Base-by-base conservation (phyloP, 1,284 basidiomycete genomes). In the Fomitiporia mediterranea region DNA sequence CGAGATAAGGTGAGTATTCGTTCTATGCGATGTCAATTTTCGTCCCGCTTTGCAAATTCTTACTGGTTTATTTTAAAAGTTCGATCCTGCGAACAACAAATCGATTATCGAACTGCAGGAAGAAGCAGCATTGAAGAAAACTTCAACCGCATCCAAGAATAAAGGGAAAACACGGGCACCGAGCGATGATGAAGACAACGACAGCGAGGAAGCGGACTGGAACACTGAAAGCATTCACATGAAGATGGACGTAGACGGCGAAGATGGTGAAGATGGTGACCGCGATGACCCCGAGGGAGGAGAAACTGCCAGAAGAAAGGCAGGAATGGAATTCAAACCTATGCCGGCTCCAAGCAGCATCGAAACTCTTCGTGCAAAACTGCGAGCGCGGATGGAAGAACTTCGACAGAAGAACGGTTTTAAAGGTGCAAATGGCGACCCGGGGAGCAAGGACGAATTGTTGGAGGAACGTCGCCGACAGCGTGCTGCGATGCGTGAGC, bases 21-120 rank as follows among this genome's bases (percentile, higher is more conserved):
- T 23, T 32, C n/a, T n/a, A n/a, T 30, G 4, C 27, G n/a, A 4
- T 23, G 37, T 17, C 25, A 51, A 23, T 38, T 28, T 38, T 38
- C 42, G 21, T 4, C 5, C 17, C 8, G 43, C 28, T 4, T 37
- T 28, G 23, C 17, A 27, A 17, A 37, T 28, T 47, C 7, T 47
- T 34, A 15, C n/a, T 25, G 11, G n/a, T 23, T 25, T 37, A 19
- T 37, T 35, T 40, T 17, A 13, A 50, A 51, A 95, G 93, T 87
- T 96, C 62, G 92, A 97, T 69, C 94, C 94, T 1, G 84, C 84
- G 4, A 94, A 95, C 71, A 80, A 92, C 65, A 89, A 90, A 70
- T 87, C 88, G 6, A 78, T 93, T 32, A 65, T 91, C 19, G 89
- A 95, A 57, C 73, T 94, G 32, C 88, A 89, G 67, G 74, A 78